Percentiles rank a stretch among this genome's conserved stretches.
phyloP scores from a whole-genome alignment of 2,329 filamentous ascomycete species.

The Beauveria sp. region DNA sequence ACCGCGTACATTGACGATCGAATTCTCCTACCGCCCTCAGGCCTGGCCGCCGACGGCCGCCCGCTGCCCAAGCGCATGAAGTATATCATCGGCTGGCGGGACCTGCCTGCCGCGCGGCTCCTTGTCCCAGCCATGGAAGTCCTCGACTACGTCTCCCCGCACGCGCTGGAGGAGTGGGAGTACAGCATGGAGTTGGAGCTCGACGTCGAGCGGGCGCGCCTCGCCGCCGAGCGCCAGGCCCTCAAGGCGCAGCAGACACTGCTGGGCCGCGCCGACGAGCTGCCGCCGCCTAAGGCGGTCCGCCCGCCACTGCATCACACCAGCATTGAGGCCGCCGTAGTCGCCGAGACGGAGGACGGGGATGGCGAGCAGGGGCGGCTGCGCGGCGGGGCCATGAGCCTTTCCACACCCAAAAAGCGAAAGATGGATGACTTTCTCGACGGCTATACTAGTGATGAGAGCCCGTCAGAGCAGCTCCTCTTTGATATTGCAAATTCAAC shows the following conservation, averaged over 20 bases:
- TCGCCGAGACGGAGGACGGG: conserved; percentile 20
- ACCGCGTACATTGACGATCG: conserved; percentile 51
- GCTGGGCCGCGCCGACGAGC: neutral
- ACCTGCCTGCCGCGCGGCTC: conserved; percentile 41
- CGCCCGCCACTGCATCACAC: neutral
- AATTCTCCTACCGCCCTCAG: conserved; percentile 35
- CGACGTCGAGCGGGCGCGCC: conserved; percentile 29
- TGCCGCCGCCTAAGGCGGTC: neutral
- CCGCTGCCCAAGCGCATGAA: conserved; percentile 37
- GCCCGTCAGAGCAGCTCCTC: conserved; percentile 21
- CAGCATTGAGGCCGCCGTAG: conserved; percentile 24
- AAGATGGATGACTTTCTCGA: conserved; percentile 14
- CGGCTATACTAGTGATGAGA: conserved; percentile 15
- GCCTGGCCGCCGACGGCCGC: conserved; percentile 25
- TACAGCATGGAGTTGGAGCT: conserved; percentile 34
- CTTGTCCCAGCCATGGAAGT: conserved; percentile 40
- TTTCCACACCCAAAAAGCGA: conserved; percentile 29
- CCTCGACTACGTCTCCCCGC: conserved; percentile 51
- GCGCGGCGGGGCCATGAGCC: conserved; percentile 26
- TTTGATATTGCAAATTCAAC: neutral
- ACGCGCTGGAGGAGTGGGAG: conserved; percentile 50
- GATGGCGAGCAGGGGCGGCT: conserved; percentile 16
- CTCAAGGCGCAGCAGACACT: neutral
- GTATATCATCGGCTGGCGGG: conserved; percentile 49
- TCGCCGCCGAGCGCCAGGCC: conserved; percentile 19